These are phyloP conservation scores for Eucalyptus urophylla DNA, from an alignment of 345 rosid species.

Conservation along the genomic window DNA sequence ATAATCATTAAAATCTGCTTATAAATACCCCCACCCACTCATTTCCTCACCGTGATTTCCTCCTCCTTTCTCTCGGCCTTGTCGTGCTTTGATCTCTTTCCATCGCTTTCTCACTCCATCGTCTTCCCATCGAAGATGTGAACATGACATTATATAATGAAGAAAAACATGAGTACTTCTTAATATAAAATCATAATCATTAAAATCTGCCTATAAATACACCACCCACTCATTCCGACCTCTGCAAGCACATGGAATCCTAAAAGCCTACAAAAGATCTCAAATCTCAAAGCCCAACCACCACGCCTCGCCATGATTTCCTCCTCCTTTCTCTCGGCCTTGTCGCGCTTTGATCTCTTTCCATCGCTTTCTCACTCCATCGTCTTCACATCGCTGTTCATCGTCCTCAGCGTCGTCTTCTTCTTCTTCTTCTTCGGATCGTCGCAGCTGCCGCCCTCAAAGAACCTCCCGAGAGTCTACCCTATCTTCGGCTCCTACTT, in stretches of 20 bases:
- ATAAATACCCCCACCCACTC: neutral
- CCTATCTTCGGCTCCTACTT: conserved; percentile 37
- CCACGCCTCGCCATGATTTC: neutral
- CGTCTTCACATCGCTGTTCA: neutral
- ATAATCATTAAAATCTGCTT: neutral
- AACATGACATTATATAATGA: neutral
- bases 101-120: neutral
- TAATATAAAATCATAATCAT: neutral
- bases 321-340: neutral
- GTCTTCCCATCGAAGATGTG: neutral
- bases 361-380: neutral
- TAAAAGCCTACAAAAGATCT: neutral
- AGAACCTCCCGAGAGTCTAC: conserved; percentile 17
- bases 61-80: neutral
- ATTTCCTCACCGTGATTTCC: neutral
- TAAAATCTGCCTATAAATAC: neutral
- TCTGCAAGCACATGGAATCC: neutral
- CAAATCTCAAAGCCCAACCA: neutral
- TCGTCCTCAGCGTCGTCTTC: neutral
- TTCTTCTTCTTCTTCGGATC: neutral
- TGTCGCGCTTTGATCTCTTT: neutral
- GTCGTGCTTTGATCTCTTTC: neutral
- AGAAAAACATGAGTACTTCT: neutral
- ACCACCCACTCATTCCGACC: neutral
- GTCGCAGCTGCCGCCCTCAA: neutral